Base-by-base conservation (phyloP, 2,329 filamentous ascomycete species). In the Stenocarpella maydis region DNA sequence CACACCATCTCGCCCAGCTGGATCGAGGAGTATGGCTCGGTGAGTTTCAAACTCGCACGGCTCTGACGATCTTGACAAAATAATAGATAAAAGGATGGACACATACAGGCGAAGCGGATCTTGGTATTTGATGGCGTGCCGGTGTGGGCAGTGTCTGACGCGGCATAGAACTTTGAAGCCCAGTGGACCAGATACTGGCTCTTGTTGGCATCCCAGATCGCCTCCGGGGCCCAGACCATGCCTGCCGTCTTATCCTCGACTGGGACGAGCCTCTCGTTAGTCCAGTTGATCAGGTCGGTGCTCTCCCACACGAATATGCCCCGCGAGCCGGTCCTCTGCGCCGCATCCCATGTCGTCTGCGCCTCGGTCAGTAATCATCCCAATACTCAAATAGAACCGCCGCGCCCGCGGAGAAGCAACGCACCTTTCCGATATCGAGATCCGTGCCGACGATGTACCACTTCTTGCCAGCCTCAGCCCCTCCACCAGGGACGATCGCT, bases 161-260 rank as follows among this genome's bases (percentile, higher is more conserved):
- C 72, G 1, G 80, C 73, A 69, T 88, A 88, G 69, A 84, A 84
- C 71, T 82, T 84, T 6, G 82, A 84, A 14, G 82, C 81, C 82
- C 82, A 85, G 70, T 83, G 78, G 6, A 84, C 82, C 37, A 85
- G 73, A 58, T 84, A 85, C 76, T 83, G 80, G 2, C 73, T 76
- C 73, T 83, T 82, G 1, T 77, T 75, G 0, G 80, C 77, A 71
- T 88, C 85, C 82, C 82, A 88, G 64, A 88, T 82, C 0, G 86
- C 86, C 63, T 85, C 83, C 0, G 86, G 87, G 0, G 86, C 86
- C 86, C 86, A 88, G 0, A 87, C 85, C 86, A 88, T 88, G 4
- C 86, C 86, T 0, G 85, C 86, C 4, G 80, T 83, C n/a, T 76
- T 75, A 68, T 86, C 82, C 72, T 88, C 86, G 14, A 88, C 85